phyloP scores from a whole-genome alignment of 495 filamentous ascomycete species.

The Daldinia vernicosa region DNA sequence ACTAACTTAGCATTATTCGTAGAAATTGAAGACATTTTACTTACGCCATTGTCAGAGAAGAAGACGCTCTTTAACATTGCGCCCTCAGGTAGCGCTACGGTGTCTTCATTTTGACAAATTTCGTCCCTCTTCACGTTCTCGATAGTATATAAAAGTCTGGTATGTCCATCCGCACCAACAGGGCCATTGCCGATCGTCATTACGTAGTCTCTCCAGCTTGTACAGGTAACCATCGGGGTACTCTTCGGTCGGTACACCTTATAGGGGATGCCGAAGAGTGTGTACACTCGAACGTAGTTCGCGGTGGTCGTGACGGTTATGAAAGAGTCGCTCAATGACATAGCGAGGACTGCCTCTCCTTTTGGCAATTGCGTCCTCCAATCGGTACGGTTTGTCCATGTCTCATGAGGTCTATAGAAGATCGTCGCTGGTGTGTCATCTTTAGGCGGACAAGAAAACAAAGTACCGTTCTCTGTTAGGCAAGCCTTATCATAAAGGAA shows the following conservation, averaged over 20 bases:
- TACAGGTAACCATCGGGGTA: slow-evolving; percentile 87
- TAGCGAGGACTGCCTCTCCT: slow-evolving; percentile 81
- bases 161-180: slow-evolving; percentile 76
- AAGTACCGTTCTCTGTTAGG: slow-evolving; percentile 78
- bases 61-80: slow-evolving; percentile 80
- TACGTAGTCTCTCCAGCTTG: slow-evolving; percentile 92
- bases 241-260: slow-evolving; percentile 91
- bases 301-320: slow-evolving; percentile 84
- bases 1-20: slow-evolving; percentile 35
- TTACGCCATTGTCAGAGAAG: slow-evolving; percentile 86
- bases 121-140: slow-evolving; percentile 95
- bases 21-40: slow-evolving; percentile 36
- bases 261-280: slow-evolving; percentile 88
- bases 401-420: slow-evolving; percentile 97
- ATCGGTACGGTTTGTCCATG: slow-evolving; percentile 89
- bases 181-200: slow-evolving; percentile 93
- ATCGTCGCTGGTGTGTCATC: slow-evolving; percentile 77
- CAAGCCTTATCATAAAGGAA: slow-evolving; percentile 97
- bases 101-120: slow-evolving; percentile 89
- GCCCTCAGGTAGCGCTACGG: slow-evolving; percentile 80
- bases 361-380: slow-evolving; percentile 87
- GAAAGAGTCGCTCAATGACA: slow-evolving; percentile 92
- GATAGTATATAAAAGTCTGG: slow-evolving; percentile 83
- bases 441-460: slow-evolving; percentile 83
- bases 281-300: slow-evolving; percentile 91